Conservation (phyloP, 257 asterid genomes). For the Fraxinus anomala region DNA sequence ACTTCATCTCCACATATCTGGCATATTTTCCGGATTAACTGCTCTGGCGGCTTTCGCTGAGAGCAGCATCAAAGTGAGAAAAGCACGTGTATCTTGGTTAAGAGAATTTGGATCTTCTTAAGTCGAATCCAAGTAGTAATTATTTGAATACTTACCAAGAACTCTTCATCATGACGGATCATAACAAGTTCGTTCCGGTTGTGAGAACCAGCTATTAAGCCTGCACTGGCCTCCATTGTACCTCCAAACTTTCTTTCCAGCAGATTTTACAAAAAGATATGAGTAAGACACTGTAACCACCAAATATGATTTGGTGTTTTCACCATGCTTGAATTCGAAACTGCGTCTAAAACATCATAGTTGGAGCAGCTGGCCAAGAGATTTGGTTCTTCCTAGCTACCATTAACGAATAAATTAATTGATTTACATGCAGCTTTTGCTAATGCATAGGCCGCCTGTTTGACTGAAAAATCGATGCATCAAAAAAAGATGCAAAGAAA, state of each 20-base stretch:
- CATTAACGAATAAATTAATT: neutral
- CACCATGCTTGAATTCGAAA: neutral
- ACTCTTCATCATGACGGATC: conserved; percentile 23
- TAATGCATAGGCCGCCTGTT: neutral
- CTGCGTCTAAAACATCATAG: neutral
- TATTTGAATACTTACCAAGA: conserved; percentile 14
- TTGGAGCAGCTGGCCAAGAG: neutral
- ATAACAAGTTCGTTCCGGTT: conserved; percentile 27
- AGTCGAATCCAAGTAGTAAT: neutral
- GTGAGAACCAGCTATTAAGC: conserved; percentile 28
- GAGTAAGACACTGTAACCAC: neutral
- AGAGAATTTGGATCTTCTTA: neutral
- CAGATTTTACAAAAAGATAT: neutral
- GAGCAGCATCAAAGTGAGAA: neutral
- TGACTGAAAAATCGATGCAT: conserved; percentile 3
- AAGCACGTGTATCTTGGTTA: neutral
- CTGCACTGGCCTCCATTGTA: conserved; percentile 19
- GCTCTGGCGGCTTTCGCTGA: conserved; percentile 23
- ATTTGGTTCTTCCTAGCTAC: neutral
- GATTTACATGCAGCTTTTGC: neutral
- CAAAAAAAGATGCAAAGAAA: neutral
- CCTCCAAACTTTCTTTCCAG: neutral
- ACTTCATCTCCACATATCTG: conserved; percentile 38
- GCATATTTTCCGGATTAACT: conserved; percentile 23
- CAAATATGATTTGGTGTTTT: neutral